A percentile compares a stretch with the other conserved stretches of the same genome.
Evolutionary conservation across 2,329 filamentous ascomycete species (phyloP).

Genomic region (Geosmithia flava): DNA sequence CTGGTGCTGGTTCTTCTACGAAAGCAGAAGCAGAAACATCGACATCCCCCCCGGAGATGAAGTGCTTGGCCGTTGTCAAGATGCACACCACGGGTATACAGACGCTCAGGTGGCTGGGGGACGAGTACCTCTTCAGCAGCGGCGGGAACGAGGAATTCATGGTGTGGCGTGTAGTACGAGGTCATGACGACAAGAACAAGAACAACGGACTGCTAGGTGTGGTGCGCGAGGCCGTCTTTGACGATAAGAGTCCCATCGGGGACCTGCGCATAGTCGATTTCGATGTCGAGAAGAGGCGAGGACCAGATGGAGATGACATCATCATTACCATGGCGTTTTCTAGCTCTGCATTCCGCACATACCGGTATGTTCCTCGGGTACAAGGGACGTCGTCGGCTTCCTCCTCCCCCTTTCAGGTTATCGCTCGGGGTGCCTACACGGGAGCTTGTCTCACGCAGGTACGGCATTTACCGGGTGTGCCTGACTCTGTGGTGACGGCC

Average conservation of each 20-base stretch:
- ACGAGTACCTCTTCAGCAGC: slow-evolving; percentile 68
- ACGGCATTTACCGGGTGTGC: slow-evolving; percentile 22
- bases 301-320: slow-evolving; percentile 20
- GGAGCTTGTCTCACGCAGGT: slow-evolving; percentile 65
- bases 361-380: slow-evolving; percentile 27
- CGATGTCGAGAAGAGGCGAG: slow-evolving; percentile 32
- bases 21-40: too few species aligned
- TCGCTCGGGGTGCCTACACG: slow-evolving; percentile 49
- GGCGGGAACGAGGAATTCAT: slow-evolving; percentile 83
- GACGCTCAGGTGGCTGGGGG: slow-evolving; percentile 59
- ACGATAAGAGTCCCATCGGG: slow-evolving; percentile 34
- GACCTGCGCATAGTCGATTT: slow-evolving; percentile 79
- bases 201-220: slow-evolving; percentile 27
- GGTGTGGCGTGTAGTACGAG: slow-evolving; percentile 60
- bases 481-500: slow-evolving; percentile 43
- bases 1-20: background rate
- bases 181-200: slow-evolving; percentile 31
- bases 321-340: slow-evolving; percentile 66
- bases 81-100: slow-evolving; percentile 79
- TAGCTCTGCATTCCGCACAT: slow-evolving; percentile 64
- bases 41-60: slow-evolving; percentile 11
- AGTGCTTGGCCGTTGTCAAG: slow-evolving; percentile 54
- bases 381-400: too few species aligned
- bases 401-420: slow-evolving; percentile 25
- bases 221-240: slow-evolving; percentile 41